Base-by-base conservation (phyloP, 148 eudicot species). In the Heliamphora exappendiculata region DNA sequence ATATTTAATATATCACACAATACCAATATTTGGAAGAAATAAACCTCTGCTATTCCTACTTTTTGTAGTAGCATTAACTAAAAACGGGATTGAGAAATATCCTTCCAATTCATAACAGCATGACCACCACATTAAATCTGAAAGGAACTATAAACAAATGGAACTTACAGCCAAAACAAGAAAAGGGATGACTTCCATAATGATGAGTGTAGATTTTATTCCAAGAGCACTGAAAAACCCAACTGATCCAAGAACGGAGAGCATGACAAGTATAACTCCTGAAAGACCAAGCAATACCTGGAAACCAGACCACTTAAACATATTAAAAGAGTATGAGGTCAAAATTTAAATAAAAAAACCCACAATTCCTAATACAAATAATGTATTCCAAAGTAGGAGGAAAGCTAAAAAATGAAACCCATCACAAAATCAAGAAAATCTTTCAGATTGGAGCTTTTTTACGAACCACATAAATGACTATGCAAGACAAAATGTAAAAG, bases 151-250 rank as follows among this genome's bases (percentile, higher is more conserved):
- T 34, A 60, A 60, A 31, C 41, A 67, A 67, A 66, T 66, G 33
- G 37, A 76, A 86, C 99, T 91, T 89, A 96, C 99, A 68, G 99
- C 99, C 82, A 96, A 82, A 77, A 93, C 99, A 70, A 96, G 94
- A 76, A 96, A 96, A 74, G 99, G 99, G 72, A 96, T 96, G 90
- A 96, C 99, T 96, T 96, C 99, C 99, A 96, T 93, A 64, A 96
- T 96, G 82, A 96, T 96, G 65, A 96, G 97, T 34, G 99, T 96
- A 74, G 99, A 96, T 82, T 96, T 96, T 68, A 96, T 88, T 76
- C 99, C 99, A 82, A 93, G 57, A 39, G 98, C 97, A 88, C 99
- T 96, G 88, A 96, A 96, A 80, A 96, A 90, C 10, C 99, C 99
- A 76, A 91, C 99, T 34, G 99, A 91, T 78, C 92, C 99, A 63